phyloP scores from a whole-genome alignment of 331 rosid genomes.

The Malus hybrid region DNA sequence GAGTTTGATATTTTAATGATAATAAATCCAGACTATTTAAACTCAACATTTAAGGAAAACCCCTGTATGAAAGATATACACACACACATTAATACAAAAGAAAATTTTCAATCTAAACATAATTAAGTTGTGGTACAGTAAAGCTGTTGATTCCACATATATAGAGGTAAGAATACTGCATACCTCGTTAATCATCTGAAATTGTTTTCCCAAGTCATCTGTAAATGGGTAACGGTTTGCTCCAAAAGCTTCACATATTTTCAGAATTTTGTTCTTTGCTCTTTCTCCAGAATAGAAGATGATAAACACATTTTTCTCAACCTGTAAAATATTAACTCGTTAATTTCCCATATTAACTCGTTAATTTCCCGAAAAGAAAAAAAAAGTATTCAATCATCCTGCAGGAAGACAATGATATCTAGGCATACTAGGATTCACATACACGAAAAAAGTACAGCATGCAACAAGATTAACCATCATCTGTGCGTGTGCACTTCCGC shows the following conservation, averaged over 20 bases:
- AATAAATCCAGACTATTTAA: not conserved
- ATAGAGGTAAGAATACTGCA: not conserved
- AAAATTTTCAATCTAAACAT: not conserved
- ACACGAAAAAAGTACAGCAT: not conserved
- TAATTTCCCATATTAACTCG: slow-evolving; percentile 8
- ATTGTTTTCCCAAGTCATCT: slow-evolving; percentile 53
- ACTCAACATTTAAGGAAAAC: not conserved
- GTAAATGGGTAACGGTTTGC: slow-evolving; percentile 78
- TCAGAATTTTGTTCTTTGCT: slow-evolving; percentile 57
- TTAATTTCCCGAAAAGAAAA: slow-evolving; percentile 7
- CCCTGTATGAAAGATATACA: not conserved
- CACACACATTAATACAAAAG: not conserved
- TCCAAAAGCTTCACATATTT: slow-evolving; percentile 79
- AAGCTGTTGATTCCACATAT: slow-evolving; percentile 9
- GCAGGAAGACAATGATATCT: not conserved
- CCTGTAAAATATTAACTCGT: slow-evolving; percentile 31
- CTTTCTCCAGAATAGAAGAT: slow-evolving; percentile 78
- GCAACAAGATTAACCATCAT: not conserved
- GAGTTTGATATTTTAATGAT: not conserved
- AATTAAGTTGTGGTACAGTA: not conserved
- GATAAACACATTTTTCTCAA: slow-evolving; percentile 69
- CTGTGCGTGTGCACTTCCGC: not conserved
- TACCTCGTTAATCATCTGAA: slow-evolving; percentile 63
- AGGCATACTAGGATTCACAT: not conserved
- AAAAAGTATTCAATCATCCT: not conserved